Conservation (phyloP, 805 yeast species). For the Metschnikowia noctiluminum region DNA sequence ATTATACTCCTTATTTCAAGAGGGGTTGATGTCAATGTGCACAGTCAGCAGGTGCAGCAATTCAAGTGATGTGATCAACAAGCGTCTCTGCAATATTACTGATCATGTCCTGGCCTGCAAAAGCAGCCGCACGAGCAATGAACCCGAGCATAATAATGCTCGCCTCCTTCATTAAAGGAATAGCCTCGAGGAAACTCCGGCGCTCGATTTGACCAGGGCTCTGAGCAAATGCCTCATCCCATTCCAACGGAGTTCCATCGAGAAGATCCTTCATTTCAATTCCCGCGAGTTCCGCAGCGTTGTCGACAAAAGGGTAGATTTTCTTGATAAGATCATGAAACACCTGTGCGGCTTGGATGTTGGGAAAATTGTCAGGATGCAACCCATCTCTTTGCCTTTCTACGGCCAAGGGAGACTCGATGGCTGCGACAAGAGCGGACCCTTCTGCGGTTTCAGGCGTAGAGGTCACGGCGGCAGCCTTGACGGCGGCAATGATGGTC, state of each 20-base stretch:
- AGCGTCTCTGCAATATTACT: constrained; percentile 4
- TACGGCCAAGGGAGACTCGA: not conserved
- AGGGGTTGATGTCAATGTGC: no score
- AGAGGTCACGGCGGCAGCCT: not conserved
- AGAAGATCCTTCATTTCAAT: constrained; percentile 5
- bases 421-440: not conserved
- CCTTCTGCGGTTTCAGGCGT: not conserved
- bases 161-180: constrained; percentile 1
- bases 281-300: constrained; percentile 2
- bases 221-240: constrained; percentile 1
- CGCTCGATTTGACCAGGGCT: not conserved
- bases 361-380: constrained; percentile 5
- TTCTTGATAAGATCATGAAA: constrained; percentile 2
- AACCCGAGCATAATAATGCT: not conserved
- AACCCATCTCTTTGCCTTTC: not conserved
- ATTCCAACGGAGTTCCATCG: constrained; percentile 6
- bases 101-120: constrained; percentile 1
- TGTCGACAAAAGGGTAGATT: not conserved
- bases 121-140: constrained; percentile 1
- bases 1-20: no score
- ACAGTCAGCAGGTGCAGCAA: not conserved
- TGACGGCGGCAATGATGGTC: not conserved
- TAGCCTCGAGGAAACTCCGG: constrained; percentile 1
- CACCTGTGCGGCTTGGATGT: constrained; percentile 4
- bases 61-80: constrained; percentile 1